Base-by-base conservation (phyloP, 169 alveolate genomes). In the Plasmodium gallinaceum region DNA sequence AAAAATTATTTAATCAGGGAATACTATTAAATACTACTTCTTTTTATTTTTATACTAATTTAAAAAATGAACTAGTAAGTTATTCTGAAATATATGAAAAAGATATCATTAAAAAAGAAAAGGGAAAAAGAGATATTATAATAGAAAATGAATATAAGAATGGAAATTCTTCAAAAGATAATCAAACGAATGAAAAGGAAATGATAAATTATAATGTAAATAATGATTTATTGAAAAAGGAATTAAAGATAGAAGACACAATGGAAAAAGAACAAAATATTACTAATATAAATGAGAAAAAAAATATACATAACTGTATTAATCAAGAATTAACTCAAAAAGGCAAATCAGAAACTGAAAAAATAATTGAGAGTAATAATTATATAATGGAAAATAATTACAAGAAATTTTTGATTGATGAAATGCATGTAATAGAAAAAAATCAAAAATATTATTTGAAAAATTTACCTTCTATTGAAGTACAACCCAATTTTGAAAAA, bases 1-100 rank as follows among this genome's bases (percentile, higher is more conserved):
- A 92, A 65, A 92, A 92, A 51, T 85, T 97, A 20, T 78, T 96
- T 42, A 93, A 95, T 43, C 98, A 97, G 73, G 99, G 99, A 7
- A 74, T 97, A 12, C 93, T 97, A 0, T 68, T 94, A 22, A 96
- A 93, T 39, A 83, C 94, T 24, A 74, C 92, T 20, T 95, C 89
- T 39, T 88, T 65, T 57, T 60, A 65, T 57, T 26, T 76, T 8
- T 92, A 85, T 60, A 90, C 92, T 8, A 88, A 58, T 42, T 62
- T 74, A 37, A 32, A 42, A 5, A 66, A 60, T 24, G 58, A 80
- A 18, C 32, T 58, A 39, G 69, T 83, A 20, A 83, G 91, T 43
- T 78, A 24, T 48, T 69, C 48, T 0, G 6, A 57, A 0, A n/a
- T 78, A 32, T 14, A 45, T 39, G 69, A 20, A 43, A 39, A 65